A percentile compares a stretch with the other conserved stretches of the same genome.
These are phyloP conservation scores for Ophiostoma angusticollis DNA, from an alignment of 2,329 filamentous ascomycete genomes.

Conservation along the genomic window DNA sequence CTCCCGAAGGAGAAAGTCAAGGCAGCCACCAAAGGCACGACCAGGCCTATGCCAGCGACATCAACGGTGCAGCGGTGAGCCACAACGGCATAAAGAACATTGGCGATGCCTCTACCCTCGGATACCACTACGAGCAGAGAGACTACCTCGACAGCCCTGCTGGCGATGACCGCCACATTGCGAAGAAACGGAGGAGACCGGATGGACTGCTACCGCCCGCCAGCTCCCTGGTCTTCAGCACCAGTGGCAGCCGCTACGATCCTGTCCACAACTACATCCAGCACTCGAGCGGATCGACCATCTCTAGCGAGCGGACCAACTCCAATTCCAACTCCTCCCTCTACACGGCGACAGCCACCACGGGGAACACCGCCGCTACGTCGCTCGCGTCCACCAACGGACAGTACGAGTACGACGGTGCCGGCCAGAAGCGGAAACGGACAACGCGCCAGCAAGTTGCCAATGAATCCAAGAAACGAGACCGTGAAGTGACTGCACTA, in stretches of 20 bases:
- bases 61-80: conserved; percentile 20
- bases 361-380: conserved; percentile 67
- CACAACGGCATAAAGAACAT: neutral
- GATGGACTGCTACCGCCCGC: conserved; percentile 28
- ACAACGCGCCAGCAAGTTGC: conserved; percentile 60
- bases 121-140: conserved; percentile 12
- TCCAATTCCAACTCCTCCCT: conserved; percentile 66
- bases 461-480: conserved; percentile 68
- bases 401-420: conserved; percentile 51
- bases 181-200: conserved; percentile 64
- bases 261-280: conserved; percentile 50
- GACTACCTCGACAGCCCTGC: conserved; percentile 1
- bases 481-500: conserved; percentile 57
- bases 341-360: conserved; percentile 66
- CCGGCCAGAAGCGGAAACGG: conserved; percentile 85
- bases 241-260: conserved; percentile 49
- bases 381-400: conserved; percentile 59
- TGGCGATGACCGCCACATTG: conserved; percentile 33
- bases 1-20: conserved; percentile 42
- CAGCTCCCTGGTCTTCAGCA: conserved; percentile 22
- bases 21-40: conserved; percentile 5
- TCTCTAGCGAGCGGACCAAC: conserved; percentile 72
- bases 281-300: conserved; percentile 50
- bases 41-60: conserved; percentile 25
- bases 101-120: neutral